Conservation (phyloP, 768 basidiomycete genomes). For the Phaeotremella skinneri region DNA sequence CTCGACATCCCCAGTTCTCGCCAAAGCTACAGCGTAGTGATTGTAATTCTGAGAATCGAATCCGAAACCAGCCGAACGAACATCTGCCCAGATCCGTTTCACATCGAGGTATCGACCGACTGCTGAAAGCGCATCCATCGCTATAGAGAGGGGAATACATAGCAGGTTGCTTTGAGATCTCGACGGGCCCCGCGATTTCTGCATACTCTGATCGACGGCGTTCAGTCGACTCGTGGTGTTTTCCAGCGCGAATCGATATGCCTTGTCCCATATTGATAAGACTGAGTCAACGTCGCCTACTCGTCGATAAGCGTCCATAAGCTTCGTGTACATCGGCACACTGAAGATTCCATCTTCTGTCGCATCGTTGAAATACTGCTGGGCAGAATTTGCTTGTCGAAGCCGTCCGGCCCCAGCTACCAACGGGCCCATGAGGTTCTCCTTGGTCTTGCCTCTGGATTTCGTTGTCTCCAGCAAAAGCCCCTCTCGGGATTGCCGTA, state of each 20-base stretch:
- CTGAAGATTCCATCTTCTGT: slow-evolving; percentile 58
- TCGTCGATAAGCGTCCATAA: slow-evolving; percentile 72
- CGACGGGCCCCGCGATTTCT: not conserved
- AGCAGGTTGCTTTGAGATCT: slow-evolving; percentile 59
- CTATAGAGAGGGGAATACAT: slow-evolving; percentile 74
- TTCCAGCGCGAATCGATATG: slow-evolving; percentile 61
- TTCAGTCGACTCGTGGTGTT: not conserved
- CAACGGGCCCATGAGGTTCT: slow-evolving; percentile 44
- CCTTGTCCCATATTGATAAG: slow-evolving; percentile 63
- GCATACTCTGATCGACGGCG: not conserved
- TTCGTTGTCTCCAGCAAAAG: slow-evolving; percentile 14
- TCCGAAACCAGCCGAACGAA: slow-evolving; percentile 64
- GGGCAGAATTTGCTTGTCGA: slow-evolving; percentile 22
- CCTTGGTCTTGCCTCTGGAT: slow-evolving; percentile 19
- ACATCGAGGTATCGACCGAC: slow-evolving; percentile 65
- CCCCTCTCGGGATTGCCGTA: slow-evolving; percentile 37
- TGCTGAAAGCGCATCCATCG: slow-evolving; percentile 70
- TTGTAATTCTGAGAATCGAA: slow-evolving; percentile 94
- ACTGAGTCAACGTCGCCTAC: slow-evolving; percentile 60
- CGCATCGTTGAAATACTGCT: slow-evolving; percentile 29
- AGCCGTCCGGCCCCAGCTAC: slow-evolving; percentile 24
- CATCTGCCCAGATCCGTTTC: slow-evolving; percentile 64
- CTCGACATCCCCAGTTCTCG: slow-evolving; percentile 76
- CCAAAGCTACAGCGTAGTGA: slow-evolving; percentile 68
- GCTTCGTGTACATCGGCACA: slow-evolving; percentile 61